These are phyloP conservation scores for Metschnikowia matae DNA, from an alignment of 805 yeast genomes.

Conservation along the genomic window DNA sequence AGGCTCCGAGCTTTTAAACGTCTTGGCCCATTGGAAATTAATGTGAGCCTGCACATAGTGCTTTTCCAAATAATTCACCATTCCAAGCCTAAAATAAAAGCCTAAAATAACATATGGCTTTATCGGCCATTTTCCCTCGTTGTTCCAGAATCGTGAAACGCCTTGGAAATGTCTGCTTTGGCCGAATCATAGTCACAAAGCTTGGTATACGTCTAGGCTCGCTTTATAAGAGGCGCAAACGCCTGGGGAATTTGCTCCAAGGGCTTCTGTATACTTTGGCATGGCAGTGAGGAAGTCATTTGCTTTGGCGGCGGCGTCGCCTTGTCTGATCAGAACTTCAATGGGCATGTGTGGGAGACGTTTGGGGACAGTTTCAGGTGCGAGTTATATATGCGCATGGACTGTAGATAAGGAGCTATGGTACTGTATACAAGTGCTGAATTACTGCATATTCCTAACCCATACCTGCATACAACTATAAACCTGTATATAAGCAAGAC, in stretches of 20 bases:
- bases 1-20: constrained; percentile 41
- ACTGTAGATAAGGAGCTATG: too few relatives aligned
- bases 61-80: constrained; percentile 43
- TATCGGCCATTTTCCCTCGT: constrained; percentile 43
- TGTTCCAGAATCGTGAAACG: constrained; percentile 43
- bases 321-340: constrained; percentile 31
- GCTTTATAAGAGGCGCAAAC: constrained; percentile 43
- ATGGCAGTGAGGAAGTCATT: constrained; percentile 46
- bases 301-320: constrained; percentile 27
- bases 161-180: constrained; percentile 41
- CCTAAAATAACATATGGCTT: constrained; percentile 48
- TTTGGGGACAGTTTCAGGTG: not conserved
- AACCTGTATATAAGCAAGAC: too few relatives aligned
- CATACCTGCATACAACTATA: too few relatives aligned
- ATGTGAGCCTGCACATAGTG: constrained; percentile 37
- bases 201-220: constrained; percentile 49
- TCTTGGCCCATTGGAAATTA: constrained; percentile 40
- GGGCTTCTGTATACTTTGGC: constrained; percentile 32
- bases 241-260: constrained; percentile 43
- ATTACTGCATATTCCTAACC: too few relatives aligned
- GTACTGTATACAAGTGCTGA: too few relatives aligned
- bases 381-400: too few relatives aligned
- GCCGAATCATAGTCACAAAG: constrained; percentile 46
- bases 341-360: constrained; percentile 30
- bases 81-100: constrained; percentile 45